Base-by-base conservation (phyloP, 371 early-diverging fungal genomes). In the Smittium mucronatum region DNA sequence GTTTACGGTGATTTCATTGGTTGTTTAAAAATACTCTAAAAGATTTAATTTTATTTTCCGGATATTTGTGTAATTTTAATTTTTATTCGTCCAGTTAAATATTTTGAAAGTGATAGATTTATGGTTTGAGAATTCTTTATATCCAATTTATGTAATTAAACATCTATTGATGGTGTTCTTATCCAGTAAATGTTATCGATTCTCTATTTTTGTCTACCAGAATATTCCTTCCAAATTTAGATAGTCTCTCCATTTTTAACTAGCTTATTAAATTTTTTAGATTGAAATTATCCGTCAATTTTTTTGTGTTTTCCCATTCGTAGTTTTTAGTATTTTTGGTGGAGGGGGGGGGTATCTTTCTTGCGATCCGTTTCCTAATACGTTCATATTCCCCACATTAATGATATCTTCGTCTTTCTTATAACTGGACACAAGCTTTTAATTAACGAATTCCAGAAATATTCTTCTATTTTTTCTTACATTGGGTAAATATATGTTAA, bases 311-410 rank as follows among this genome's bases (percentile, higher is more conserved):
- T n/a, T 33, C 34, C 65, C 65, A 65, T n/a, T 65, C 47, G 5
- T 21, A 11, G 2, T 5, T 34, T 34, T 31, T 65, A 11, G n/a
- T 33, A 33, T 2, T 34, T 65, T 33, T 65, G n/a, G n/a, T n/a
- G n/a, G n/a, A n/a, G n/a, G n/a, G 1, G 21, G 65, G 15, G 65
- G 65, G 11, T 33, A 65, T 33, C 65, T 65, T 32, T 65, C 65
- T 25, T 34, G 32, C 11, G 2, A 2, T 34, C 34, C 34, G n/a
- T 65, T 34, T 65, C 34, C 65, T 2, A 36, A 26, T n/a, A 65
- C 8, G 34, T 65, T 65, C n/a, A 65, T 34, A 34, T 65, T 34
- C 34, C 65, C 65, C 29, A 65, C n/a, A 15, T 32, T 34, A 2
- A 65, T 65, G 5, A 61, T 5, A 11, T 61, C 32, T 61, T 61